Evolutionary conservation across 352 stramenopile species (phyloP), one percentile per base, ranked within the genome.

Genomic region (Phytopythium helicoides): DNA sequence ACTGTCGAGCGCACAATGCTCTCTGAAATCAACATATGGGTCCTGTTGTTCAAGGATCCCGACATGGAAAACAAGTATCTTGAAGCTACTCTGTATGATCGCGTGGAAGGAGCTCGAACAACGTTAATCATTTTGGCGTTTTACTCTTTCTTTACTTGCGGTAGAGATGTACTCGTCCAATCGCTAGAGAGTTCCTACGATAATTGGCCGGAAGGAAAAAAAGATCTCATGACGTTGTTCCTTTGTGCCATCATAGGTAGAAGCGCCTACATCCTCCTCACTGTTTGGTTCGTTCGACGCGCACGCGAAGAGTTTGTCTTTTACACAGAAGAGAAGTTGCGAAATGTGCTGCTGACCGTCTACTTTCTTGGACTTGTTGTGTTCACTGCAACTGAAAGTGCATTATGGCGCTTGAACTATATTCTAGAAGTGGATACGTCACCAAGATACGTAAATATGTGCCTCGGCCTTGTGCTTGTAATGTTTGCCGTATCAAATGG

Each of bases 401-500:
- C 84, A 6, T 60, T 92, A 3, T 92, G 81, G 81, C 52, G 68
- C 19, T 46, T 86, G 10, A 86, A 86, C 52, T 89, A 71, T 35
- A 45, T 71, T 12, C 56, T 78, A 44, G 65, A 77, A 16, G 65
- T 89, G 22, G 78, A 88, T 47, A 82, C 77, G 1, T 89, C 79
- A 2, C 54, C 77, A 22, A 61, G 77, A 16, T 91, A 92, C 51
- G 73, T 88, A 25, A 85, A 94, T 28, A 49, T 94, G 54, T 94
- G 81, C 38, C 63, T 94, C 9, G 81, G 91, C 47, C 79, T 72
- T 0, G 84, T 94, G 41, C 56, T 94, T 7, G 68, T 77, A 8
- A 94, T 94, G 82, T 92, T 94, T 47, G 64, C 91, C 18, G 85
- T 90, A 3, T 94, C 85, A 3, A 92, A 91, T 25, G 85, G 85